These are phyloP conservation scores for Fragaria nilgerrensis DNA, from an alignment of 306 rosid genomes.

Conservation along the genomic window DNA sequence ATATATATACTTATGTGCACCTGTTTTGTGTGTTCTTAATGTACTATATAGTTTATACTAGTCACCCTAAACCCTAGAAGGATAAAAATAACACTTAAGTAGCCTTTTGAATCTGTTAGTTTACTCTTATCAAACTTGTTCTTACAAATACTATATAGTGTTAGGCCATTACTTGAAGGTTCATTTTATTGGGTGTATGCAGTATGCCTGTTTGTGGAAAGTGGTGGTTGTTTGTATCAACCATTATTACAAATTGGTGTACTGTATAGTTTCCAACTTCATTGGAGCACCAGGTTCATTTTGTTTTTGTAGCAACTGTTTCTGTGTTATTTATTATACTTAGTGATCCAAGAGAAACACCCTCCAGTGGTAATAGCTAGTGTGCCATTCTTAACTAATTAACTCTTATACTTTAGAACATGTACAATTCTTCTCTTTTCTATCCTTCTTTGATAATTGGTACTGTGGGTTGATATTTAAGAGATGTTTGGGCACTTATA, in stretches of 20 bases:
- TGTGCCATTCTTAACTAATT: constrained; percentile 7
- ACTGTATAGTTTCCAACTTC: neutral
- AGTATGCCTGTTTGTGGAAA: neutral
- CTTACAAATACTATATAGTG: neutral
- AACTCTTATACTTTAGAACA: neutral
- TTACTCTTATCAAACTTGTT: neutral
- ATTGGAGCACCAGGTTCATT: neutral
- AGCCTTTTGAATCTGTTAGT: neutral
- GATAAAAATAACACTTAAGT: neutral
- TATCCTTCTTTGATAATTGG: neutral
- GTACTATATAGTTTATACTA: neutral
- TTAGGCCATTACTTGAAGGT: neutral
- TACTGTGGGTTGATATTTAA: neutral
- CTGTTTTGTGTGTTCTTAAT: neutral
- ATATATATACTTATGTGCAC: neutral
- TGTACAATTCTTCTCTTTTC: neutral
- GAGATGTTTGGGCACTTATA: neutral
- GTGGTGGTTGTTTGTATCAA: neutral
- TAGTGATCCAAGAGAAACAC: neutral
- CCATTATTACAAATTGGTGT: neutral
- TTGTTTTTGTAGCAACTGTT: neutral
- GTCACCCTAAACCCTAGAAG: neutral
- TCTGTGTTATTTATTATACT: neutral
- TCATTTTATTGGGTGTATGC: neutral
- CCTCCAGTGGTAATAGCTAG: no score